Base-by-base conservation (phyloP, 257 asterid species). In the Cordia subcordata region DNA sequence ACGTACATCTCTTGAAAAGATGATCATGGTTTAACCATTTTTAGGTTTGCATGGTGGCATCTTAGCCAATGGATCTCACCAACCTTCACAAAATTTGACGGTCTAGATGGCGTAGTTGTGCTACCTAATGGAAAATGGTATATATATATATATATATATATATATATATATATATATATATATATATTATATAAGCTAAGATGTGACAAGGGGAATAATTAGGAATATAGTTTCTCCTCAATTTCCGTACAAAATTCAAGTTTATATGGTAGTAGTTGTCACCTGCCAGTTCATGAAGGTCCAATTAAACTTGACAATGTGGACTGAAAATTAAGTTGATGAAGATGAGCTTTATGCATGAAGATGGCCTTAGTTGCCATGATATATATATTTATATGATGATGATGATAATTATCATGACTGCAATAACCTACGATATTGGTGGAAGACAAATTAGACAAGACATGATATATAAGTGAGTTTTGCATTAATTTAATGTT, bases 141-240 rank as follows among this genome's bases (percentile, higher is more conserved):
- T 60, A 37, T 32, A 45, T 60, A 37, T n/a, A n/a, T n/a, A n/a
- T n/a, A n/a, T n/a, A n/a, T n/a, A n/a, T n/a, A n/a, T n/a, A n/a
- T n/a, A n/a, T n/a, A n/a, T n/a, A n/a, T n/a, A n/a, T n/a, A n/a
- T n/a, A n/a, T n/a, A n/a, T n/a, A n/a, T n/a, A n/a, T n/a, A n/a
- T n/a, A n/a, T n/a, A n/a, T n/a, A n/a, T 64, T 67, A 63, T 52
- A 38, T 27, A 61, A 54, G 53, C 46, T 19, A 17, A 42, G 82
- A 79, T 70, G 81, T 68, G 75, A 75, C 77, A 67, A 74, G 65
- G 27, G 47, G 80, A 72, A 73, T 62, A 74, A 73, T 55, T 61
- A 21, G 61, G 71, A 67, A 72, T 72, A 70, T 57, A 18, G 62
- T 55, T 53, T 53, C 61, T 42, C 19, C 38, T n/a, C n/a, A 55